Conservation (phyloP, 306 rosid species). For the Lupinus albus region DNA sequence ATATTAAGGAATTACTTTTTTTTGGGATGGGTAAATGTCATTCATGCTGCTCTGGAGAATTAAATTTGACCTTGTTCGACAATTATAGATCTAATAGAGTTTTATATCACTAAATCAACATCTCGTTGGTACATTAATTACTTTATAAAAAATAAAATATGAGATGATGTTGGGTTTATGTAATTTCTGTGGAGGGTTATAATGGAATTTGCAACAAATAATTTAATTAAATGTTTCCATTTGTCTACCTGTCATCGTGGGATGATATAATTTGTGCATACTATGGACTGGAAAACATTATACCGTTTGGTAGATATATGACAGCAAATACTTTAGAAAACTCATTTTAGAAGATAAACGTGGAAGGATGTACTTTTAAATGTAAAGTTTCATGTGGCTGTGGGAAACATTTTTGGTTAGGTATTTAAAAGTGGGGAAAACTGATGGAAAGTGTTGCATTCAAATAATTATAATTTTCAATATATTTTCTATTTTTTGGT, state of each 20-base stretch:
- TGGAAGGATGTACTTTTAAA: background rate
- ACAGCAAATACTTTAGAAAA: background rate
- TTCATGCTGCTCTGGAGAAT: no score
- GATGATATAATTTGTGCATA: conserved; percentile 6
- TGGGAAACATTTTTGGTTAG: background rate
- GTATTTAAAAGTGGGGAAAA: background rate
- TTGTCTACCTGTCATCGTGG: background rate
- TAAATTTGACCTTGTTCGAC: no score
- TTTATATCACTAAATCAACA: no score
- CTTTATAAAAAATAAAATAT: no score
- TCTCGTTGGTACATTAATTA: no score
- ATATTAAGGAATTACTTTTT: no score
- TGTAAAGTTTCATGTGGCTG: background rate
- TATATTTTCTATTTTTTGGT: no score
- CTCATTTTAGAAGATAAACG: background rate
- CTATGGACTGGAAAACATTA: background rate
- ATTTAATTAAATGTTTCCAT: conserved; percentile 18
- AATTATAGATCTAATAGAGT: no score
- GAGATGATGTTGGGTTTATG: no score
- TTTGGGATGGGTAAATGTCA: no score
- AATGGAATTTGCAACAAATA: background rate
- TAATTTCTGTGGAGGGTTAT: background rate
- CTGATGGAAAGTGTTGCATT: background rate
- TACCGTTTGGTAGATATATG: background rate
- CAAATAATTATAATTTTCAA: no score